These are phyloP conservation scores for Phytopythium delawarense DNA, from an alignment of 352 stramenopile genomes.

Conservation along the genomic window DNA sequence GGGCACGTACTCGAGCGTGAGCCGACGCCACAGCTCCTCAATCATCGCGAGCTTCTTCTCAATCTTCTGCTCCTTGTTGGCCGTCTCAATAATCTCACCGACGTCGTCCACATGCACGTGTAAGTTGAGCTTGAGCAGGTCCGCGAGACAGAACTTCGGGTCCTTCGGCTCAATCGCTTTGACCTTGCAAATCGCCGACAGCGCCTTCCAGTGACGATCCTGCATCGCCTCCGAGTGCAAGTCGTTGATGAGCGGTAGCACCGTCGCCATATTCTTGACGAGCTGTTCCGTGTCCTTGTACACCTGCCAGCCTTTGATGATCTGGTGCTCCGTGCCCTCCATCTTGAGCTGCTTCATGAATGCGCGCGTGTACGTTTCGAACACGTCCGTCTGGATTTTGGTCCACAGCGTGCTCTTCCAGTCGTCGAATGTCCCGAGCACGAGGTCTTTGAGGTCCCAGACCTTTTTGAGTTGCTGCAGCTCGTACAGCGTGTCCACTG, in stretches of 20 bases:
- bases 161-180: constrained; percentile 85
- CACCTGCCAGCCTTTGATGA: constrained; percentile 86
- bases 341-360: constrained; percentile 88
- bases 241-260: constrained; percentile 91
- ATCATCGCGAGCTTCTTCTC: constrained; percentile 90
- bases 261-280: constrained; percentile 85
- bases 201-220: constrained; percentile 90
- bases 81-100: constrained; percentile 84
- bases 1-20: constrained; percentile 83
- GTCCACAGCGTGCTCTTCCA: constrained; percentile 84
- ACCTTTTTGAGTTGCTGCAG: constrained; percentile 85
- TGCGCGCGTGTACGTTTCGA: constrained; percentile 68
- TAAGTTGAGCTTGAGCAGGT: constrained; percentile 80
- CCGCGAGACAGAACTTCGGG: constrained; percentile 77
- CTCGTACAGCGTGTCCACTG: constrained; percentile 86
- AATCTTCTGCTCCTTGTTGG: constrained; percentile 89
- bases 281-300: constrained; percentile 86
- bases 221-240: constrained; percentile 94
- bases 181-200: constrained; percentile 84
- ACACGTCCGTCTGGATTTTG: constrained; percentile 78
- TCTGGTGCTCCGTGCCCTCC: constrained; percentile 72
- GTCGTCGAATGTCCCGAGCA: constrained; percentile 78
- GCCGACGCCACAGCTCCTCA: constrained; percentile 76
- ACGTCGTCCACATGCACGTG: constrained; percentile 84
- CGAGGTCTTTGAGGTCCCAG: constrained; percentile 83